These are phyloP conservation scores for Talaromyces marneffei DNA, from an alignment of 2,329 filamentous ascomycete species.

Conservation along the genomic window DNA sequence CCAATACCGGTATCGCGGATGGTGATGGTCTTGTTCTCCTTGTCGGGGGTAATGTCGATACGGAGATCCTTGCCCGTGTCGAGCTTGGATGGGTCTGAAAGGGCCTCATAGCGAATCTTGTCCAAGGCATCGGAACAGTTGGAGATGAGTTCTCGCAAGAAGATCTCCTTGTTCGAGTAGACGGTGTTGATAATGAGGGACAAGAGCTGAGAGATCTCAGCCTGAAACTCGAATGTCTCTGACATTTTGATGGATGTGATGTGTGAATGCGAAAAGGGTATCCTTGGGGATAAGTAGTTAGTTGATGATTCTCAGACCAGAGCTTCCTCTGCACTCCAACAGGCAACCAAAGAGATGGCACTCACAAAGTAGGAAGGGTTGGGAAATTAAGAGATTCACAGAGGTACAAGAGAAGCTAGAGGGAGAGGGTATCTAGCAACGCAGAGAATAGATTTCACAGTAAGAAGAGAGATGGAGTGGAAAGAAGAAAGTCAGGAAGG, in stretches of 20 bases:
- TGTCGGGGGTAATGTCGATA: conserved; percentile 98
- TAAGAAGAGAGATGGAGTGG: conserved; percentile 15
- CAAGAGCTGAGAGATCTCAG: conserved; percentile 99
- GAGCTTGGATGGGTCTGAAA: conserved; percentile 95
- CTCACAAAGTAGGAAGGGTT: conserved; percentile 13
- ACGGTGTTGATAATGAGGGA: conserved; percentile 99
- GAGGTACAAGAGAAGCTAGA: neutral
- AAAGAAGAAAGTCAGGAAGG: conserved; percentile 14
- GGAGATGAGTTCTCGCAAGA: conserved; percentile 96
- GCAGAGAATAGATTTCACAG: conserved; percentile 18
- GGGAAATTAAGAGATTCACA: neutral
- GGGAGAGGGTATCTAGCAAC: conserved; percentile 1
- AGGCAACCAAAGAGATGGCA: neutral
- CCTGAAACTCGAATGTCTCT: conserved; percentile 99
- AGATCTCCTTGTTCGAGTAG: conserved; percentile 99
- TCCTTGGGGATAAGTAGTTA: conserved; percentile 11
- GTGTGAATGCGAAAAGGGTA: conserved; percentile 19
- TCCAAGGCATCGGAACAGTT: conserved; percentile 98
- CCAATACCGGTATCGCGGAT: conserved; percentile 98
- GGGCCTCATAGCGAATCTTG: conserved; percentile 99
- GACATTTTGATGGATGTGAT: conserved; percentile 61
- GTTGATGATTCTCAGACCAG: neutral
- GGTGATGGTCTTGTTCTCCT: conserved; percentile 94
- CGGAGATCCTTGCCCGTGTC: conserved; percentile 96
- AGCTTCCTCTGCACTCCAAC: neutral